A percentile compares a stretch with the other conserved stretches of the same genome.
Evolutionary conservation across 306 rosid genomes (phyloP).

Genomic region (Cucurbita moschata): DNA sequence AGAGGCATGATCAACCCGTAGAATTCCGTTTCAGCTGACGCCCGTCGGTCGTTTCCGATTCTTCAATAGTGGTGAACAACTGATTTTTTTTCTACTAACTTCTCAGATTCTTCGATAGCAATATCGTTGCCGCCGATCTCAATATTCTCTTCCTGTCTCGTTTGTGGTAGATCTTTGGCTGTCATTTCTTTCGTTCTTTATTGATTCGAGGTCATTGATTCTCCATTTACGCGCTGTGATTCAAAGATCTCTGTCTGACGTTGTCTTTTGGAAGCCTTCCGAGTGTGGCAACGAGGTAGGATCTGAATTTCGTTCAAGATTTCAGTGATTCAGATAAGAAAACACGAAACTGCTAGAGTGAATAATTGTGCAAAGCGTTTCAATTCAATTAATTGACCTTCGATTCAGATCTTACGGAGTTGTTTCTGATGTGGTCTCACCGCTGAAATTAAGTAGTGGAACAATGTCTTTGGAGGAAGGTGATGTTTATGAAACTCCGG

Average conservation of each 20-base stretch:
- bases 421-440: constrained; percentile 12
- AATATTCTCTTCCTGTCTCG: constrained; percentile 6
- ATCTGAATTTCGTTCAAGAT: background rate
- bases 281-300: constrained; percentile 1
- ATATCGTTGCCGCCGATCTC: constrained; percentile 27
- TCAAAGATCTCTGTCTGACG: background rate
- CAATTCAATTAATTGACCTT: background rate
- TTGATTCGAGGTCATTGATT: background rate
- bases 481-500: constrained; percentile 17
- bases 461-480: constrained; percentile 33
- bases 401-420: background rate
- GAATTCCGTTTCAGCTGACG: background rate
- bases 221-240: background rate
- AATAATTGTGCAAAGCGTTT: background rate
- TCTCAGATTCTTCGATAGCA: background rate
- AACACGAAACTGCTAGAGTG: background rate
- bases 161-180: background rate
- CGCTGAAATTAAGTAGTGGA: constrained; percentile 9
- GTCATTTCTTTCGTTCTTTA: background rate
- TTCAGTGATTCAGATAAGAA: background rate
- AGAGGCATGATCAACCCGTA: background rate
- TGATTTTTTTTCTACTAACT: background rate
- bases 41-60: background rate
- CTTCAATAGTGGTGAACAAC: background rate
- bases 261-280: background rate